phyloP scores from a whole-genome alignment of 257 asterid genomes.

The Nicotiana otophora region DNA sequence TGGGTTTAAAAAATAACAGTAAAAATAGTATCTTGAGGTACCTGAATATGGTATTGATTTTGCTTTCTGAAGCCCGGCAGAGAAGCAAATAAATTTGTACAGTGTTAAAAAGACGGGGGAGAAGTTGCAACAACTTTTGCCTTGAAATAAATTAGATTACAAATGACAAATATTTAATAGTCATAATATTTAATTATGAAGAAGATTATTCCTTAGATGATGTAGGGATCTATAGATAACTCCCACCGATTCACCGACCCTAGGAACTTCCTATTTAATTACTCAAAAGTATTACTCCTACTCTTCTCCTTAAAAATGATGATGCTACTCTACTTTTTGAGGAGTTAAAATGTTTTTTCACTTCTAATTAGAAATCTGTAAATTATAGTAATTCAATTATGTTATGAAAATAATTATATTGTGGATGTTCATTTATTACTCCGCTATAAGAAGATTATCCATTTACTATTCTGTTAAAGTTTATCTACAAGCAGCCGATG shows the following conservation, averaged over 20 bases:
- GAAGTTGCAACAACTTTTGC: not conserved
- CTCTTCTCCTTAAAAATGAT: too few species aligned
- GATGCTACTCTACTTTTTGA: too few species aligned
- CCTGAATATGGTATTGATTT: conserved; percentile 1
- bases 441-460: too few species aligned
- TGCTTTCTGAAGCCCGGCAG: not conserved
- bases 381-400: too few species aligned
- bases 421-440: too few species aligned
- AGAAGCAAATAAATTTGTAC: not conserved
- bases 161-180: not conserved
- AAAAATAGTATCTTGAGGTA: not conserved
- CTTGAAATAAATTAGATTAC: not conserved
- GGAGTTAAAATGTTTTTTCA: too few species aligned
- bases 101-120: not conserved
- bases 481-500: too few species aligned
- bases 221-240: not conserved
- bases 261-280: too few species aligned
- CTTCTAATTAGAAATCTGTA: too few species aligned
- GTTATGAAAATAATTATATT: too few species aligned
- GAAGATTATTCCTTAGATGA: not conserved
- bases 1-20: not conserved
- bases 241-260: not conserved
- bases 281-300: too few species aligned
- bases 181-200: not conserved
- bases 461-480: too few species aligned